Percentiles rank a stretch among this genome's conserved stretches.
These are phyloP conservation scores for Aureoboletus auriporus DNA, from an alignment of 768 basidiomycete genomes.

Conservation along the genomic window DNA sequence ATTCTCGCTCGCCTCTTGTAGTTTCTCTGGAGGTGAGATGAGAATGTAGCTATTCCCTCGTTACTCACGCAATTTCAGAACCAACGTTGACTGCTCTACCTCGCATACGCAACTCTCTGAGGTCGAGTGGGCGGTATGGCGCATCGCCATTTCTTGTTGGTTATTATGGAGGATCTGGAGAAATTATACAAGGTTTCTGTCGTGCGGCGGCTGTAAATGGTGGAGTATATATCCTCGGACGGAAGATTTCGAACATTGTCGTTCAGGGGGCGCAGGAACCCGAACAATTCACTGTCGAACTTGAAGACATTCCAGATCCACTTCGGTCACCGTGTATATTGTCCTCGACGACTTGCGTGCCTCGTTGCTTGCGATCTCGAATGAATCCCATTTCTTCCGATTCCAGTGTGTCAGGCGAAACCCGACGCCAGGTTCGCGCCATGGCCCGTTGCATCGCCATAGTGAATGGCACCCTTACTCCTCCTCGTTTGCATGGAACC, in stretches of 20 bases:
- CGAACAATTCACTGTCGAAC: constrained; percentile 39
- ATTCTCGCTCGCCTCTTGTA: constrained; percentile 76
- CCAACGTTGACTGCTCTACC: constrained; percentile 57
- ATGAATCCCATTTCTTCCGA: constrained; percentile 15
- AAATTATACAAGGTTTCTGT: constrained; percentile 88
- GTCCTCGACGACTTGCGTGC: constrained; percentile 39
- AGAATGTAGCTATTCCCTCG: not conserved
- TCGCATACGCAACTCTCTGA: constrained; percentile 72
- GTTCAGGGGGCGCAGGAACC: constrained; percentile 13
- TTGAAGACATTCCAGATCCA: constrained; percentile 60
- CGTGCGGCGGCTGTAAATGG: constrained; percentile 83
- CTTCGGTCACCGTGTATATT: constrained; percentile 55
- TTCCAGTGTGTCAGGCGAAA: not conserved
- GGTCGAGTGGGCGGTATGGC: constrained; percentile 83
- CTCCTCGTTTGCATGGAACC: constrained; percentile 24
- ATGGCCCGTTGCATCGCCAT: constrained; percentile 51
- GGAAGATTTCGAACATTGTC: constrained; percentile 32
- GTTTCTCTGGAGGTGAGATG: constrained; percentile 49
- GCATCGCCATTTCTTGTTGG: constrained; percentile 87
- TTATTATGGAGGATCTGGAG: constrained; percentile 91
- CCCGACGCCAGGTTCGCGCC: constrained; percentile 7
- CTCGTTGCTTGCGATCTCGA: constrained; percentile 22
- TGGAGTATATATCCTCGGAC: constrained; percentile 68
- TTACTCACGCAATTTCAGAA: constrained; percentile 42
- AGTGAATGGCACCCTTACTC: constrained; percentile 34